Conservation (phyloP, 2,329 filamentous ascomycete genomes). For the Metarhizium brunneum region DNA sequence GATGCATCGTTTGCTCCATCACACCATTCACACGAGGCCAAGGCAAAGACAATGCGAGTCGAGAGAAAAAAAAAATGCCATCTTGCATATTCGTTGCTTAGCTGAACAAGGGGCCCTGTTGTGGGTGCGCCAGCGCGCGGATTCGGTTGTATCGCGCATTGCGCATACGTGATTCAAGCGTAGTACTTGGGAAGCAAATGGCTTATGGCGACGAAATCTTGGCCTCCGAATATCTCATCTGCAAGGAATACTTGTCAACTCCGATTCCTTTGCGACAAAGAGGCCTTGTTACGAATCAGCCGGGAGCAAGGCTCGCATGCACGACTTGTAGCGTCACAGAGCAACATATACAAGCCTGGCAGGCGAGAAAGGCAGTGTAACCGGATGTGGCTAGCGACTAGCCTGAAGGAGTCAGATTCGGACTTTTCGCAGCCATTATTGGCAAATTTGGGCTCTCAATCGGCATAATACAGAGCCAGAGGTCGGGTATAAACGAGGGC, state of each 20-base stretch:
- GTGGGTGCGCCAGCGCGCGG: background rate
- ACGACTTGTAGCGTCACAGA: background rate
- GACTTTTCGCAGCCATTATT: background rate
- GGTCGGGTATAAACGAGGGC: background rate
- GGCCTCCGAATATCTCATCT: background rate
- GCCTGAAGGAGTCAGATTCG: background rate
- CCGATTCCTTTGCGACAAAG: background rate
- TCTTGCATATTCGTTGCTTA: background rate
- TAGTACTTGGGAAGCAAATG: background rate
- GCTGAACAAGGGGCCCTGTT: background rate
- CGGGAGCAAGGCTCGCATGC: background rate
- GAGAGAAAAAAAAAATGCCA: background rate
- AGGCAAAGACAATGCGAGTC: background rate
- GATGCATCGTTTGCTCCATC: background rate
- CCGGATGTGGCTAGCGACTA: background rate
- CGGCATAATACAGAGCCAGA: background rate
- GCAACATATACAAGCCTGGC: background rate
- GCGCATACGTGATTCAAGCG: background rate
- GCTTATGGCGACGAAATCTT: background rate
- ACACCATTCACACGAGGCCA: background rate
- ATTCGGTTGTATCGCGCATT: background rate
- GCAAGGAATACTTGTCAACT: background rate
- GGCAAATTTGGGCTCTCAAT: background rate
- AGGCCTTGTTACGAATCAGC: background rate
- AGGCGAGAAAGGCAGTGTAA: background rate